Evolutionary conservation across 2,329 filamentous ascomycete genomes (phyloP), one percentile per base, ranked within the genome.

Genomic region (Chaetomium strumarium): DNA sequence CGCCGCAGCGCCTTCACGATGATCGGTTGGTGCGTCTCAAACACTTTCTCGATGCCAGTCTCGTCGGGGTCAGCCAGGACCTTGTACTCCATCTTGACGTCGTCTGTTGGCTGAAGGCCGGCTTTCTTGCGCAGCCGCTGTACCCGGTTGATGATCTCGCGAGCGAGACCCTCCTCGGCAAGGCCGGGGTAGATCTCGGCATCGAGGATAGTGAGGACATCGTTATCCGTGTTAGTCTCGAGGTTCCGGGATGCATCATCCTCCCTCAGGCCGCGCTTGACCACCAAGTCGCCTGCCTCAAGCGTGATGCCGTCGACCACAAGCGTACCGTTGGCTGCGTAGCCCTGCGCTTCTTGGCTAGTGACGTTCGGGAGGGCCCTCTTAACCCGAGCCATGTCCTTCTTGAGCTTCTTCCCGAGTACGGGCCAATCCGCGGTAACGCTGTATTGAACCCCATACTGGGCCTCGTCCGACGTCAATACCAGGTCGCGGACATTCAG

Each of bases 371-470:
- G 91, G 42, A 99, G 74, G 2, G 88, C 90, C 72, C 92, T 95
- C 76, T 95, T 95, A 61, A 97, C 90, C 67, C 86, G 89, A 59
- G 84, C 83, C 59, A 90, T 88, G 64, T 96, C 91, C 72, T 96
- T 96, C 78, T 95, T 95, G 62, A 97, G 79, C 75, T 97, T 97
- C 80, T 96, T 96, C 59, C 93, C 93, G 14, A 99, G 78, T 2
- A 88, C 86, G 13, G 93, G 90, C 86, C 93, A 96, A 70, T 99
- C 93, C 8, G 90, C 91, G 37, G 81, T 83, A 14, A 92, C 89
- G 56, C 87, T 90, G 72, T 96, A 95, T 66, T 93, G 85, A 42
- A 99, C 90, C 50, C 90, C 88, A 74, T 96, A 96, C 67, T 86
- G 88, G 51, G 83, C 85, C 72, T 97, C 93, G 58, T 97, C 90